Conservation (phyloP, 768 basidiomycete genomes). For the Cubamyces sp. region DNA sequence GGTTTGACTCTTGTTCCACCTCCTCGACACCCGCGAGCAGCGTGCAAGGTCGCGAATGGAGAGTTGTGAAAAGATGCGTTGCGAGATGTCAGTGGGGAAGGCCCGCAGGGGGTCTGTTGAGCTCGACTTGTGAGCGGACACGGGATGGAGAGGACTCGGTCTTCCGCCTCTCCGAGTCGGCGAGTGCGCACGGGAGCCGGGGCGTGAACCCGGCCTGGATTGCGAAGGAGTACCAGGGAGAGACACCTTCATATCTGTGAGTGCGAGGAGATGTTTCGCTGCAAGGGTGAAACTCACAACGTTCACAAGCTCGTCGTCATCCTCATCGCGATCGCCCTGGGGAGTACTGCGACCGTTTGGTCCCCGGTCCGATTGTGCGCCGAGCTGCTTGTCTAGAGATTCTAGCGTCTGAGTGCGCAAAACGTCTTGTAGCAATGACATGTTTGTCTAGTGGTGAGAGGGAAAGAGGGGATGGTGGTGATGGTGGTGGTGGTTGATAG, state of each 20-base stretch:
- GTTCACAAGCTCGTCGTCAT: slow-evolving; percentile 65
- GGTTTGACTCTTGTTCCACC: slow-evolving; percentile 89
- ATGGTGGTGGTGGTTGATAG: slow-evolving; percentile 22
- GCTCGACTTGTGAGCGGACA: slow-evolving; percentile 21
- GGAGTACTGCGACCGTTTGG: slow-evolving; percentile 25
- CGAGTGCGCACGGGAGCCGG: slow-evolving; percentile 39
- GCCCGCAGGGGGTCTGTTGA: slow-evolving; percentile 61
- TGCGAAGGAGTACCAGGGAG: slow-evolving; percentile 67
- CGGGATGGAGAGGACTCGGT: slow-evolving; percentile 42
- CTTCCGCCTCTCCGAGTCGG: slow-evolving; percentile 38
- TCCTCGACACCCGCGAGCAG: slow-evolving; percentile 80
- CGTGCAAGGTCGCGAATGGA: slow-evolving; percentile 68
- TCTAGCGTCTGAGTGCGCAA: slow-evolving; percentile 57
- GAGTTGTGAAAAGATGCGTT: slow-evolving; percentile 72
- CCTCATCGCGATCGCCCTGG: slow-evolving; percentile 53
- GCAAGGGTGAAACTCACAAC: slow-evolving; percentile 53
- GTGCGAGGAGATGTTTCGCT: neutral
- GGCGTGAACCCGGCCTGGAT: slow-evolving; percentile 54
- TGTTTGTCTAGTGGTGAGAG: slow-evolving; percentile 32
- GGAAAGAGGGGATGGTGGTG: neutral
- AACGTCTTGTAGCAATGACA: slow-evolving; percentile 71
- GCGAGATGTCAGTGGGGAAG: slow-evolving; percentile 82
- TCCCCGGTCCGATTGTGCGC: slow-evolving; percentile 9
- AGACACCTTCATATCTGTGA: slow-evolving; percentile 52
- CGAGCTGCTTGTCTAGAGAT: slow-evolving; percentile 35